A percentile compares a stretch with the other conserved stretches of the same genome.
Evolutionary conservation across 768 basidiomycete genomes (phyloP).

Genomic region (Termitomyces sp.): DNA sequence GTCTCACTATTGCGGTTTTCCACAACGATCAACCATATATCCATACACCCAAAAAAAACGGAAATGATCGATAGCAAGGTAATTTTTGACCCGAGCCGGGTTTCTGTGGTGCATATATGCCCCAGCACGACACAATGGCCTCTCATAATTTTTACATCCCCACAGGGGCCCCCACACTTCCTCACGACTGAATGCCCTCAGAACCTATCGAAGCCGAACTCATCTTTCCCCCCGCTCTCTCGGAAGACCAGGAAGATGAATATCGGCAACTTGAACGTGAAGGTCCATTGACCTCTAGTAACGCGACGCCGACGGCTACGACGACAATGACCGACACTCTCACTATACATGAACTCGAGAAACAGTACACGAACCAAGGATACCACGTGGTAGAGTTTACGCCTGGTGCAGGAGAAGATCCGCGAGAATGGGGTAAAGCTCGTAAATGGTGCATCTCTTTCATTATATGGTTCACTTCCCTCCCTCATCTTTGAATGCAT

Average conservation of each 20-base stretch:
- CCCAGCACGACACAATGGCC: neutral
- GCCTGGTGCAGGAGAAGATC: conserved; percentile 8
- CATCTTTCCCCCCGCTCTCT: conserved; percentile 6
- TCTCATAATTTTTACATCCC: neutral
- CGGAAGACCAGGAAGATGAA: conserved; percentile 7
- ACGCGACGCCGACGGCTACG: neutral
- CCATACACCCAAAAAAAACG: neutral
- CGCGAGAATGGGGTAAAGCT: conserved; percentile 4
- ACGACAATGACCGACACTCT: conserved; percentile 1
- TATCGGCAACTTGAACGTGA: conserved; percentile 6
- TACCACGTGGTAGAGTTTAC: conserved; percentile 5
- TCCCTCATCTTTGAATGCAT: neutral
- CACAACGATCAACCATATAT: too few relatives aligned
- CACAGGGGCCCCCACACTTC: neutral
- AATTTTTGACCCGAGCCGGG: neutral
- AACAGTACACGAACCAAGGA: conserved; percentile 4
- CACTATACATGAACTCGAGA: conserved; percentile 7
- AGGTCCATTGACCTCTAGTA: conserved; percentile 1
- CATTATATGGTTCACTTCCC: neutral
- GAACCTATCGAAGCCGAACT: conserved; percentile 10
- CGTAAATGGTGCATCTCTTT: conserved; percentile 2
- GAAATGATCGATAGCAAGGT: conserved; percentile 2
- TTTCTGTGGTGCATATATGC: neutral
- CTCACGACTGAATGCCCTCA: conserved; percentile 2
- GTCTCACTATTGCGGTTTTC: too few relatives aligned